These are phyloP conservation scores for Hypoxylon sp. DNA, from an alignment of 2,329 filamentous ascomycete genomes.

Conservation along the genomic window DNA sequence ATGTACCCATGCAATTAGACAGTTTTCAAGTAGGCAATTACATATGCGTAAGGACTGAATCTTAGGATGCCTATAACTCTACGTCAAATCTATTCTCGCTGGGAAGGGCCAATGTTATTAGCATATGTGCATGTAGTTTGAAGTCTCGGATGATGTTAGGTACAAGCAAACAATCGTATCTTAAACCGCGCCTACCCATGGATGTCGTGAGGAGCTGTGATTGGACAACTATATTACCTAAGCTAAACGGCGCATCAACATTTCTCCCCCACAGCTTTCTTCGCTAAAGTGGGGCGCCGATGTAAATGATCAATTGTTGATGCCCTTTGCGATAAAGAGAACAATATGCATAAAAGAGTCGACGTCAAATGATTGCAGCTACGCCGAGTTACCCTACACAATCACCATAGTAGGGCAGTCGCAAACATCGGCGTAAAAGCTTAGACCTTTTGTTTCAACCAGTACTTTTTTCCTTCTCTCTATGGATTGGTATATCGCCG, in stretches of 20 bases:
- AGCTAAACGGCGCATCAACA: conserved; percentile 30
- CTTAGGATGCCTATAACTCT: too few relatives aligned
- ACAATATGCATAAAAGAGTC: conserved; percentile 15
- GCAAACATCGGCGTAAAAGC: conserved; percentile 1
- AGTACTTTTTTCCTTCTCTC: conserved; percentile 40
- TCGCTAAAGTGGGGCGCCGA: not conserved
- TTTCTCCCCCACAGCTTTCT: conserved; percentile 25
- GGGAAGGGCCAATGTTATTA: too few relatives aligned
- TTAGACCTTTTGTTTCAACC: not conserved
- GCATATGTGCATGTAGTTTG: too few relatives aligned
- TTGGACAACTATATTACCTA: conserved; percentile 17
- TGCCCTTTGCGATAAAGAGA: conserved; percentile 1
- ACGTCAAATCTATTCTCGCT: too few relatives aligned
- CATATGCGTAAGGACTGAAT: too few relatives aligned
- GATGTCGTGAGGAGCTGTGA: not conserved
- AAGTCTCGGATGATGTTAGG: too few relatives aligned
- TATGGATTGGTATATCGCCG: conserved; percentile 47
- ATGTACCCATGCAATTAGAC: too few relatives aligned
- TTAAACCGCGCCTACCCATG: too few relatives aligned
- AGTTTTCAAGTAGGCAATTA: too few relatives aligned
- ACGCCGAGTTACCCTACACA: conserved; percentile 5
- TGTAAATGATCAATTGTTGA: not conserved
- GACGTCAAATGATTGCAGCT: conserved; percentile 17
- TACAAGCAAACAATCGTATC: too few relatives aligned
- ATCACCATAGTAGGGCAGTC: conserved; percentile 5